Base-by-base conservation (phyloP, 305 asterid species). In the Rubia balearica region DNA sequence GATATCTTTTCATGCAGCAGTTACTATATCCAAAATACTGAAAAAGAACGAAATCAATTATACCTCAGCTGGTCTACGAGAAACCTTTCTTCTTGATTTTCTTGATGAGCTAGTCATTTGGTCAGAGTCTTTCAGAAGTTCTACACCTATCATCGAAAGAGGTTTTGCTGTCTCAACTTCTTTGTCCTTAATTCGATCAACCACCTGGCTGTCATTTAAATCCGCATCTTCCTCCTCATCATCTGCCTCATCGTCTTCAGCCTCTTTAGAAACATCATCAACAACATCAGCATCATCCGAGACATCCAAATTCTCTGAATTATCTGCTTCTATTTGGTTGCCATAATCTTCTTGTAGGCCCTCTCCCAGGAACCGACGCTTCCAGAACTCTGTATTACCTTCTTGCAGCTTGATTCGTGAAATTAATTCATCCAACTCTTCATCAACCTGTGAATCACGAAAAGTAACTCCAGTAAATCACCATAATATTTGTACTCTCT, bases 381-480 rank as follows among this genome's bases (percentile, higher is more conserved):
- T 88, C 99, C 99, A 94, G 83, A 89, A 94, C 85, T 94, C 99
- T 71, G 99, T 94, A 80, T 94, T 81, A 73, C 99, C 99, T 81
- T 94, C 99, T 55, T 94, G 79, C 85, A 91, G 83, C 86, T 87
- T 91, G 71, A 94, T 89, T 77, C 96, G 84, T 66, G 98, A 92
- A 71, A 94, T 89, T 74, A 94, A 74, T 77, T 87, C 96, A 76
- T 94, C 97, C 87, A 94, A 80, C 81, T 89, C 98, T 80, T 85
- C 96, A 80, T 94, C 98, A 73, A 89, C 84, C 99, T 94, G 74
- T 69, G 56, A 70, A 73, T 70, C 67, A 71, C 53, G 27, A 46
- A 40, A 36, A 38, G 27, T 40, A 19, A 48, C n/a, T 56, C 46
- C 48, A 1, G 30, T 62, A 38, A 74, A 21, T 1, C 53, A 49